phyloP scores from a whole-genome alignment of 2,329 filamentous ascomycete genomes.

The Pestalotiopsis sp. region DNA sequence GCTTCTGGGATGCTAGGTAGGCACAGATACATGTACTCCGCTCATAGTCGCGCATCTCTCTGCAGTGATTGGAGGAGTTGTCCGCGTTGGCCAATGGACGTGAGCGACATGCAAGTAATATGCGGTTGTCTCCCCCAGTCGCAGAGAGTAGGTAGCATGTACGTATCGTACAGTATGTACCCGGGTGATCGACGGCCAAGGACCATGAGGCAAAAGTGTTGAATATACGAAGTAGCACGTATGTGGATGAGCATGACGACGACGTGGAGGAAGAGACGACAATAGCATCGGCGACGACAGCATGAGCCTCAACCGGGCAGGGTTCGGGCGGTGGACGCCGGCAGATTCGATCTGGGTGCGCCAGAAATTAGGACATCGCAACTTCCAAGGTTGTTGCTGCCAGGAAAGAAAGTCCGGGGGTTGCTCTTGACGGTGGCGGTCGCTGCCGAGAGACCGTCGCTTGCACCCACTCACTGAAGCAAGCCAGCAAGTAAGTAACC shows the following conservation, averaged over 20 bases:
- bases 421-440: background rate
- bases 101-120: background rate
- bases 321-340: background rate
- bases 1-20: background rate
- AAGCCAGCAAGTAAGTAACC: background rate
- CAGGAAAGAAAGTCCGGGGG: background rate
- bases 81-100: background rate
- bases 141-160: background rate
- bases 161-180: background rate
- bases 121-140: background rate
- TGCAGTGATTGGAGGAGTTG: background rate
- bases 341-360: background rate
- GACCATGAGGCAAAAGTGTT: background rate
- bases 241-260: background rate
- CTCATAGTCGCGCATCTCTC: background rate
- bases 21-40: background rate
- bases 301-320: background rate
- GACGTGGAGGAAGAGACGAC: background rate
- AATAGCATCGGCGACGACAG: background rate
- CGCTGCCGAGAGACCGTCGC: background rate
- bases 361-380: background rate
- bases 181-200: background rate
- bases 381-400: background rate
- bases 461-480: background rate
- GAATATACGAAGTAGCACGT: background rate